Evolutionary conservation across 345 rosid genomes (phyloP), one percentile per base, ranked within the genome.

Genomic region (Nephelium lappaceum): DNA sequence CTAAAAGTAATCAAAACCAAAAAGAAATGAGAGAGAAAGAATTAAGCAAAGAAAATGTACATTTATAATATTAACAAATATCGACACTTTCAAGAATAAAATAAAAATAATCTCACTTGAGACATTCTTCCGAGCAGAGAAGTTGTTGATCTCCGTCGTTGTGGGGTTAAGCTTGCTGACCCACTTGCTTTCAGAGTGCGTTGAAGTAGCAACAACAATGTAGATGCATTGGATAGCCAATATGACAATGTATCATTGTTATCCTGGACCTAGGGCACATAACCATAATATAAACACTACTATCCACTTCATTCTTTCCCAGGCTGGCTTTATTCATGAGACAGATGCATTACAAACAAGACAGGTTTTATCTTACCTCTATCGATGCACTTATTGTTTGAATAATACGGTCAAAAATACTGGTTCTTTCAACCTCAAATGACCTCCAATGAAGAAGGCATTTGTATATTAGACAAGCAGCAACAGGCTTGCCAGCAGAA

Each of bases 361-460:
- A 58, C 41, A 39, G 12, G 23, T 21, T 53, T 76, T 31, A 23
- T 9, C 73, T 55, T 87, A 94, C 99, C 90, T 94, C 97, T 47
- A 94, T 89, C 49, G 98, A 88, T 49, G 93, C 71, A 24, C 92
- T 91, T 75, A 96, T 91, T 82, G 95, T 90, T 81, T 96, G 95
- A 79, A 94, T 93, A 71, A 96, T 86, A 47, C 98, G 94, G 75
- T 95, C 94, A 83, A 95, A 95, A 72, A 95, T 84, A 83, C 73
- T 88, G 62, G 98, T 95, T 81, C 98, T 85, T 82, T 95, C 95
- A 73, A 89, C 98, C 85, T 93, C 98, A 82, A 95, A 95, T 81
- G 98, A 93, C 78, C 98, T 91, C 98, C 98, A 95, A 74, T 91
- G 97, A 69, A 92, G 89, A 69, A 95, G 94, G 82, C 91, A 93